Percentiles rank a stretch among this genome's conserved stretches.
Evolutionary conservation across 2,329 filamentous ascomycete species (phyloP).

Genomic region (Chaetothyriales sp.): DNA sequence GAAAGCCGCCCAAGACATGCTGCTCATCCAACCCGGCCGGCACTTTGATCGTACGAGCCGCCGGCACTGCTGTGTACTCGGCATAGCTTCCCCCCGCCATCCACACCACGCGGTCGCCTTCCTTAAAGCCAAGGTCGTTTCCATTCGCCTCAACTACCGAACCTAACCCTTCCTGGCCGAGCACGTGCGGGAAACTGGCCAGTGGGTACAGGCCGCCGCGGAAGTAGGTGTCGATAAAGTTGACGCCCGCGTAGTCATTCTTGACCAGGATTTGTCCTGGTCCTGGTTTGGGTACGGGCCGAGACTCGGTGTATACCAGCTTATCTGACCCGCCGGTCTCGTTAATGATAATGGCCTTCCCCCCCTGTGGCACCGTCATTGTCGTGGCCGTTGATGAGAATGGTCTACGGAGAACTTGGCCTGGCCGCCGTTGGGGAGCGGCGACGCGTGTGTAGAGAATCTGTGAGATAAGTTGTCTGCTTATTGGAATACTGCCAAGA

Average conservation of each 20-base stretch:
- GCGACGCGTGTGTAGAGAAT: not conserved
- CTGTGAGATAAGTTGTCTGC: not conserved
- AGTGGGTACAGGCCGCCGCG: constrained; percentile 63
- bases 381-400: no score
- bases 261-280: constrained; percentile 66
- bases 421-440: not conserved
- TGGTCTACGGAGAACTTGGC: no score
- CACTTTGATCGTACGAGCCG: constrained; percentile 45
- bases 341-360: constrained; percentile 57
- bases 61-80: constrained; percentile 44
- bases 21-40: constrained; percentile 49
- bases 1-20: constrained; percentile 52
- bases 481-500: not conserved
- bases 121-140: constrained; percentile 36
- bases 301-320: constrained; percentile 54
- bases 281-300: constrained; percentile 54
- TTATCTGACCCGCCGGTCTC: constrained; percentile 61
- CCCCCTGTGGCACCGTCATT: no score
- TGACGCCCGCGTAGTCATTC: constrained; percentile 68
- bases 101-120: constrained; percentile 60
- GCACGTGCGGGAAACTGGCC: constrained; percentile 56
- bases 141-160: constrained; percentile 35
- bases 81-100: constrained; percentile 44
- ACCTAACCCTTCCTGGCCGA: constrained; percentile 69
- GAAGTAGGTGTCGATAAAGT: constrained; percentile 89